Percentiles rank a stretch among this genome's conserved stretches.
These are phyloP conservation scores for Taphrina deformans DNA, from an alignment of 1,139 yeast species.

Conservation along the genomic window DNA sequence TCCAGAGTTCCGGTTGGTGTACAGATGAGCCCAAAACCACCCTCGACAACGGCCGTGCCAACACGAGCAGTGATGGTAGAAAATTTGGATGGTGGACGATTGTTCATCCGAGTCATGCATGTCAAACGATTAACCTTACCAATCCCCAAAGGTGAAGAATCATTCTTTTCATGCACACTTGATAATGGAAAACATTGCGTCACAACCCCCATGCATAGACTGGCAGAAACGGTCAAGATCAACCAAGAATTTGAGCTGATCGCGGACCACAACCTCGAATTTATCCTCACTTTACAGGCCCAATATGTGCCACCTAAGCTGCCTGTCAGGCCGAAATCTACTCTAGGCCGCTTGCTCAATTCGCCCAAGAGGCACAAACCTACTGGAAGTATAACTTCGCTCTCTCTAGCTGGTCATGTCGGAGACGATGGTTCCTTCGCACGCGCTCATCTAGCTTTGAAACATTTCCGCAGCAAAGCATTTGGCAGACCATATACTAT, in stretches of 20 bases:
- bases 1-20: slow-evolving; percentile 16
- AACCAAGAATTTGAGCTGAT: slow-evolving; percentile 84
- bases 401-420: slow-evolving; percentile 28
- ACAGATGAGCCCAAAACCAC: slow-evolving; percentile 21
- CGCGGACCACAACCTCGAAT: slow-evolving; percentile 64
- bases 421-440: slow-evolving; percentile 34
- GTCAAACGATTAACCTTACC: slow-evolving; percentile 23
- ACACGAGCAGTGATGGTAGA: background rate
- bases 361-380: slow-evolving; percentile 31
- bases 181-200: slow-evolving; percentile 91
- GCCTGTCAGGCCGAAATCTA: slow-evolving; percentile 17
- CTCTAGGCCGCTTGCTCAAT: slow-evolving; percentile 28
- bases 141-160: slow-evolving; percentile 27
- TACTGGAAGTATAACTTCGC: slow-evolving; percentile 23
- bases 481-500: slow-evolving; percentile 33
- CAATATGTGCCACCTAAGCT: slow-evolving; percentile 39
- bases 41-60: background rate
- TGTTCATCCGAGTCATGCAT: slow-evolving; percentile 22
- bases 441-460: slow-evolving; percentile 32
- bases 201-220: slow-evolving; percentile 63
- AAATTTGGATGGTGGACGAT: slow-evolving; percentile 19
- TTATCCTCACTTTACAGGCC: slow-evolving; percentile 71
- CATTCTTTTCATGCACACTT: slow-evolving; percentile 49
- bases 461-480: slow-evolving; percentile 30
- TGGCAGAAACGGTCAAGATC: slow-evolving; percentile 53